Conservation (phyloP, 148 eudicot genomes). For the Fagopyrum homotropicum region DNA sequence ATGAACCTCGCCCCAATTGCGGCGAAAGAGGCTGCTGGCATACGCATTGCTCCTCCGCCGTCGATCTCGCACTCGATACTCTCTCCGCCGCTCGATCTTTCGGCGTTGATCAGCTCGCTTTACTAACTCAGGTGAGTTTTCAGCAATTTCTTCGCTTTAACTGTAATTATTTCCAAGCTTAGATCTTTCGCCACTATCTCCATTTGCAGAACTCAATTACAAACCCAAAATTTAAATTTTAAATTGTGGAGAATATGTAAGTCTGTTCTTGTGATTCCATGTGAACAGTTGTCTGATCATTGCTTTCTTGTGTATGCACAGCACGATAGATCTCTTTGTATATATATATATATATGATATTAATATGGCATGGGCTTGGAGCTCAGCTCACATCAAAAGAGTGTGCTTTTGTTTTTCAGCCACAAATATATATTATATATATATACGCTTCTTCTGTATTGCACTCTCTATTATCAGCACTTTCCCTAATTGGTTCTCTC, state of each 20-base stretch:
- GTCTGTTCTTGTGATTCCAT: slow-evolving; percentile 1
- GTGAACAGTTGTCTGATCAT: background rate
- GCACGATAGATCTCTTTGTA: background rate
- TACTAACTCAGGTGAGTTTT: slow-evolving; percentile 62
- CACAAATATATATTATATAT: background rate
- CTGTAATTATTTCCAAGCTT: background rate
- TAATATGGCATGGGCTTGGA: background rate
- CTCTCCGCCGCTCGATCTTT: slow-evolving; percentile 92
- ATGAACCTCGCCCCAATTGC: slow-evolving; percentile 89
- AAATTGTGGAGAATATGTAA: background rate
- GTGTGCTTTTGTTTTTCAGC: background rate
- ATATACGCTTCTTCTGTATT: background rate
- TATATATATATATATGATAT: background rate
- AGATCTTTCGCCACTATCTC: background rate
- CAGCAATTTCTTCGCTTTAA: background rate
- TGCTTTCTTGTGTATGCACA: background rate
- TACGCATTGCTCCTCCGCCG: slow-evolving; percentile 94
- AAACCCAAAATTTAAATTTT: background rate
- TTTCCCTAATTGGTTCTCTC: background rate
- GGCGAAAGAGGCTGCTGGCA: slow-evolving; percentile 94
- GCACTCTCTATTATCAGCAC: background rate
- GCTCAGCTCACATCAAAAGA: background rate
- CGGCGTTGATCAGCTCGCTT: slow-evolving; percentile 87
- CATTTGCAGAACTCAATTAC: background rate
- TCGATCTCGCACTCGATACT: slow-evolving; percentile 93